Conservation (phyloP, 2,329 filamentous ascomycete genomes). For the Phyllosticta paracitricarpa region DNA sequence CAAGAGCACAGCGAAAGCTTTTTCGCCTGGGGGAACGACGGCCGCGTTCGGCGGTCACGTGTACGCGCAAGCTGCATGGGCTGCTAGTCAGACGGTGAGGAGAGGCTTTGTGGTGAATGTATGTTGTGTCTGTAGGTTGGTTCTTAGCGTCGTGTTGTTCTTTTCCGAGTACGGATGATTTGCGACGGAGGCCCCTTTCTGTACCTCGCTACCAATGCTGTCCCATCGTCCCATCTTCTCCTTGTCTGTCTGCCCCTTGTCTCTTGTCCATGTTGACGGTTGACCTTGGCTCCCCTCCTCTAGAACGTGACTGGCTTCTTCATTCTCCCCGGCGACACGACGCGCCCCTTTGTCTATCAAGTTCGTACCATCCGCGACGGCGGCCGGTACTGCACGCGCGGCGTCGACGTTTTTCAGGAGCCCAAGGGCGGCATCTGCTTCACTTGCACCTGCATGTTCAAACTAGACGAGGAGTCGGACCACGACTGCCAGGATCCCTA, state of each 20-base stretch:
- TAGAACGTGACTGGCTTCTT: constrained; percentile 46
- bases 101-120: constrained; percentile 44
- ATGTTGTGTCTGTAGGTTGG: constrained; percentile 14
- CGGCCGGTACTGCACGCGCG: constrained; percentile 41
- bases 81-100: constrained; percentile 43
- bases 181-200: background rate
- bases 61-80: constrained; percentile 48
- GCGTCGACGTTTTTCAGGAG: constrained; percentile 42
- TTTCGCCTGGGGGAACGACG: constrained; percentile 32
- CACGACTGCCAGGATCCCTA: constrained; percentile 26
- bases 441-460: constrained; percentile 44
- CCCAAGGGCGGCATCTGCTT: constrained; percentile 39
- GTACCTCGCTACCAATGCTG: background rate
- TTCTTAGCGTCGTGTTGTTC: too few species aligned
- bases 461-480: constrained; percentile 29
- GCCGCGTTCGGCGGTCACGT: constrained; percentile 47
- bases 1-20: constrained; percentile 31
- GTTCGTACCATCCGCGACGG: constrained; percentile 43
- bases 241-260: background rate
- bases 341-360: constrained; percentile 41
- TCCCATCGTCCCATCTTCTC: background rate
- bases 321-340: constrained; percentile 36
- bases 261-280: constrained; percentile 3
- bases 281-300: background rate
- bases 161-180: background rate